Evolutionary conservation across 1,284 basidiomycete species (phyloP), one percentile per base, ranked within the genome.

Genomic region (Cryptococcus neoformans): DNA sequence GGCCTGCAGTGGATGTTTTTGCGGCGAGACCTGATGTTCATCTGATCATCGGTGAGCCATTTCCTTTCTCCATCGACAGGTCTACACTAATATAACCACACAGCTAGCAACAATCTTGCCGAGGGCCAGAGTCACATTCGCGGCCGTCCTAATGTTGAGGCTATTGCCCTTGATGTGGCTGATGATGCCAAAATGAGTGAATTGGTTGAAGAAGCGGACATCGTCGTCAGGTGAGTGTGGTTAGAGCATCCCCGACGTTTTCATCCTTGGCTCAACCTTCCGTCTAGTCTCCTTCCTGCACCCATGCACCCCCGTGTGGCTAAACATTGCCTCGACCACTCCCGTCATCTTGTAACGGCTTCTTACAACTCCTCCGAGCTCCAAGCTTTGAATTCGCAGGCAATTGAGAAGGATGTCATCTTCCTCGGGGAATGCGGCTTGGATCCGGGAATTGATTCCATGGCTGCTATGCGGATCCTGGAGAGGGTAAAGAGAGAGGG

Each of bases 371-470:
- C 90, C 0, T 84, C 85, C 1, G 85, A 83, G 17, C 96, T 97
- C 89, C 80, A 80, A 16, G 80, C 78, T 1, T 76, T 97, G 11
- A 81, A 93, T 69, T 68, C 81, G 6, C 75, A 78, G 3, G 92
- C 93, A 0, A 64, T 82, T 47, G 75, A 82, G 4, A 82, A 84
- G 0, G 83, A 85, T 47, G 84, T 96, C 14, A 79, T 94, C 0
- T 80, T 97, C 0, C 82, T 97, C 47, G 95, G 93, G 67, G 94
- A 97, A 78, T 92, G 96, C 49, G 93, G 93, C 1, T 80, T 97
- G 0, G 94, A 97, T 75, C 93, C 93, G 0, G 93, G 93, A n/a
- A 89, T 97, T 62, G 94, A 98, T 77, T 93, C 96, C 11, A 76
- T 76, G 74, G 92, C 90, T 17, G 92, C 93, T 0, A 84, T 93